These are phyloP conservation scores for Irpex rosettiformis DNA, from an alignment of 1,284 basidiomycete species.

Conservation along the genomic window DNA sequence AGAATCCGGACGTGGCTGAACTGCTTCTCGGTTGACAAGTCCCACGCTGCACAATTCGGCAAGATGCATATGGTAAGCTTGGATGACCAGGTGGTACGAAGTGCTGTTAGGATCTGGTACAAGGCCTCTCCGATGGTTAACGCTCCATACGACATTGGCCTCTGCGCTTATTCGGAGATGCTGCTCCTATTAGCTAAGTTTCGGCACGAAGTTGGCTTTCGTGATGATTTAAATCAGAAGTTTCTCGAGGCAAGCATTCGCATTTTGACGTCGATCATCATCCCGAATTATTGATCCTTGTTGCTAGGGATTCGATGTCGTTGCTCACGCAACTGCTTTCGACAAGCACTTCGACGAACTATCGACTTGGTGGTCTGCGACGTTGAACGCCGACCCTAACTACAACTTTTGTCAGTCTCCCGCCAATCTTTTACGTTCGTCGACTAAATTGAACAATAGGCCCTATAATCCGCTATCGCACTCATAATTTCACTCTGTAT, in stretches of 20 bases:
- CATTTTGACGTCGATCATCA: not conserved
- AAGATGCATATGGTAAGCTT: conserved; percentile 58
- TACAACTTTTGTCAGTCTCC: conserved; percentile 32
- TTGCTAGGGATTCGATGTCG: conserved; percentile 31
- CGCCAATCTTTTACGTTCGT: not conserved
- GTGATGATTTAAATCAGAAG: conserved; percentile 22
- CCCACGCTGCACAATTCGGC: conserved; percentile 63
- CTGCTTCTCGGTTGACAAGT: conserved; percentile 62
- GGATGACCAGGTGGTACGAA: conserved; percentile 54
- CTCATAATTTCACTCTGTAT: conserved; percentile 44
- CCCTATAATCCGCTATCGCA: conserved; percentile 43
- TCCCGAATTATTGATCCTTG: not conserved
- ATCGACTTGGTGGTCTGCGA: conserved; percentile 35
- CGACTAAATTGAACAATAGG: conserved; percentile 26
- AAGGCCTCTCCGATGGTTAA: conserved; percentile 33
- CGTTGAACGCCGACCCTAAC: conserved; percentile 36
- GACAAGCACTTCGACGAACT: conserved; percentile 34
- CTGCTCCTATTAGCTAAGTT: conserved; percentile 47
- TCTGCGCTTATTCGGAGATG: conserved; percentile 51
- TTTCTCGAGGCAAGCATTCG: conserved; percentile 2
- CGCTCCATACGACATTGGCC: conserved; percentile 48
- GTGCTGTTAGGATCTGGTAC: conserved; percentile 51
- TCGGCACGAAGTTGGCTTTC: conserved; percentile 29
- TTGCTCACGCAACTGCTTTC: conserved; percentile 30
- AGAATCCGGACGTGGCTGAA: conserved; percentile 65